Conservation (phyloP, 1,284 basidiomycete species). For the Jaminaea rosea region DNA sequence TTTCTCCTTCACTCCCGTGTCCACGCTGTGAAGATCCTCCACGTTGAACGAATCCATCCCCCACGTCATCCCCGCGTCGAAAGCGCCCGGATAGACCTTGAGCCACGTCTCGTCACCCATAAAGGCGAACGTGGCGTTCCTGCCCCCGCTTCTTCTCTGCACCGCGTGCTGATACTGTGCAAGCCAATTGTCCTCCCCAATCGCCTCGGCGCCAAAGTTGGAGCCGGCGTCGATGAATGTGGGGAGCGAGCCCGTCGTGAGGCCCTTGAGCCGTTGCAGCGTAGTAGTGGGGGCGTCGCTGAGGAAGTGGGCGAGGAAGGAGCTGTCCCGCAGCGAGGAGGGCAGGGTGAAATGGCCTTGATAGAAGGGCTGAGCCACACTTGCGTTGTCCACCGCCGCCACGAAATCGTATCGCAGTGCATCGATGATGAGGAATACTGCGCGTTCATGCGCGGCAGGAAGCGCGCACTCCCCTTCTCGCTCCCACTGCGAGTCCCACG, state of each 20-base stretch:
- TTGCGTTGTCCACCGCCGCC: conserved; percentile 54
- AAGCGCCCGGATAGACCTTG: conserved; percentile 70
- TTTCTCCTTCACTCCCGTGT: conserved; percentile 73
- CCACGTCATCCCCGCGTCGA: conserved; percentile 62
- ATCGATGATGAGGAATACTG: conserved; percentile 81
- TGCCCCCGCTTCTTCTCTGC: conserved; percentile 36
- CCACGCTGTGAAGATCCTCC: conserved; percentile 92
- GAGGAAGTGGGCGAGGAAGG: conserved; percentile 77
- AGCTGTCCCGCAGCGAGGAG: conserved; percentile 58
- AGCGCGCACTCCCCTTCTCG: conserved; percentile 31
- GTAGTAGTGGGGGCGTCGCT: conserved; percentile 94
- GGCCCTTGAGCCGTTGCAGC: conserved; percentile 84
- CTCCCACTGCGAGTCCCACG: conserved; percentile 21
- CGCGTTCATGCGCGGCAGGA: conserved; percentile 48
- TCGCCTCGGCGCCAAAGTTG: conserved; percentile 67
- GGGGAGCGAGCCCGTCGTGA: conserved; percentile 89
- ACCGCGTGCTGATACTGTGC: conserved; percentile 46
- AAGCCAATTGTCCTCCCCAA: conserved; percentile 73
- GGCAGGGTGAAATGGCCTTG: conserved; percentile 78
- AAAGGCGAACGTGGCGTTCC: conserved; percentile 16
- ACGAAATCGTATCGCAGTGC: conserved; percentile 91
- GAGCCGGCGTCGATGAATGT: conserved; percentile 89
- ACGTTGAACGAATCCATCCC: conserved; percentile 97
- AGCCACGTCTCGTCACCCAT: conserved; percentile 58
- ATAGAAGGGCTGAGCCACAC: conserved; percentile 54